Base-by-base conservation (phyloP, 2,329 filamentous ascomycete species). In the Hirsutella minnesotensis region DNA sequence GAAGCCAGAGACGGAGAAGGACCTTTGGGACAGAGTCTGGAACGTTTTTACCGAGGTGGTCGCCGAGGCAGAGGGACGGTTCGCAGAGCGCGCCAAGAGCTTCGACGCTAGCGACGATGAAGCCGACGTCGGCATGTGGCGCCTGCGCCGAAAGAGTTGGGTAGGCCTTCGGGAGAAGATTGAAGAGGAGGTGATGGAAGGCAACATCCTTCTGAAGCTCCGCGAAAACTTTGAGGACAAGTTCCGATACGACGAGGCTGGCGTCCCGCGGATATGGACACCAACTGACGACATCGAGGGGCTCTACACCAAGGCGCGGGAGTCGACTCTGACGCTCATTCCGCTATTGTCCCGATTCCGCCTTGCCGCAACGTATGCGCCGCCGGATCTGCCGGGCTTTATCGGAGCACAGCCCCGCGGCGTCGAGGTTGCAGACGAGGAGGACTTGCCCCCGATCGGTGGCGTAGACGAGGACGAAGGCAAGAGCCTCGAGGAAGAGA, bases 191-290 rank as follows among this genome's bases (percentile, higher is more conserved):
- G 86, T 95, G 58, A 94, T 94, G 80, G 92, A 96, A 66, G 90
- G 90, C 55, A 98, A 96, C 58, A 80, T 98, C 42, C 69, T 96
- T 29, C 72, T 96, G 52, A 98, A 98, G 69, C 77, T 98, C 41
- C 80, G 92, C 30, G 92, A 98, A 63, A 96, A 95, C 67, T 98
- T 98, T 52, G 92, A 98, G 65, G 92, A 98, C 68, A 95, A 95
- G 65, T 98, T 98, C 75, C 83, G 92, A 49, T 98, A 98, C 56
- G 92, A 98, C 55, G 89, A 95, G 46, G 80, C 81, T 7, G 92
- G 92, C 21, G 92, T 98, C 4, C 92, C 92, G 5, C 77, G 92
- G 46, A 95, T 98, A 63, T 98, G 92, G 92, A 81, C 89, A 20
- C 92, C 92, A 2, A 89, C 83, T 2, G 92, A 98, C 59, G 92